These are phyloP conservation scores for Eragrostis nindensis DNA, from an alignment of 176 grass and related monocot genomes.

Conservation along the genomic window DNA sequence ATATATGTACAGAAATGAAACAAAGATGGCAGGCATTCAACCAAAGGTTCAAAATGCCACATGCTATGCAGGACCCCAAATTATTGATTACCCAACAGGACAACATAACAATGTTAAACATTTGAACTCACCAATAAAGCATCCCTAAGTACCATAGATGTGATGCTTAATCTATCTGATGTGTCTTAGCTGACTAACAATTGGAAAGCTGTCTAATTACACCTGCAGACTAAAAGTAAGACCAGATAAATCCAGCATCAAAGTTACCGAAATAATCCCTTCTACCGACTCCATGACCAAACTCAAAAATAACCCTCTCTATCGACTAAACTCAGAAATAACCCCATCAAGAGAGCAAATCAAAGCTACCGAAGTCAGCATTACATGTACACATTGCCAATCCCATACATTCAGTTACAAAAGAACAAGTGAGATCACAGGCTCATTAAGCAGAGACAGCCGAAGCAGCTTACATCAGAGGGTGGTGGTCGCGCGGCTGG, in stretches of 20 bases:
- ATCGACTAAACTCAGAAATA: background rate
- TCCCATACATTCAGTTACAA: background rate
- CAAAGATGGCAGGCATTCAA: background rate
- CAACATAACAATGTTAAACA: background rate
- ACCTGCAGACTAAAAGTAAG: background rate
- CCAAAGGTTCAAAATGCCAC: background rate
- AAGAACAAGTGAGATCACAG: background rate
- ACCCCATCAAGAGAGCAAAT: conserved; percentile 3
- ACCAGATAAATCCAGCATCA: conserved; percentile 14
- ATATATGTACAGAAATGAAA: background rate
- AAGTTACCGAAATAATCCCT: too few relatives aligned
- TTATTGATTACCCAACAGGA: conserved; percentile 1
- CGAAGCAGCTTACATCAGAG: conserved; percentile 67
- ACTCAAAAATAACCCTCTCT: too few relatives aligned
- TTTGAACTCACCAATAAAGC: background rate
- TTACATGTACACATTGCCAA: conserved; percentile 1
- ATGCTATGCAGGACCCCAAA: background rate
- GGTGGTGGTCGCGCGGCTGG: conserved; percentile 51
- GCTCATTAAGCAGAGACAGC: conserved; percentile 10
- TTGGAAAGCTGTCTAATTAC: background rate
- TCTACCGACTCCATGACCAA: too few relatives aligned
- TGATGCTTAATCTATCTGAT: background rate
- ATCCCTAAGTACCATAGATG: background rate
- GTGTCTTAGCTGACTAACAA: background rate
- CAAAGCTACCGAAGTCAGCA: conserved; percentile 1